Evolutionary conservation across 139 green algal genomes (phyloP).

Genomic region (Yamagishiella unicocca): DNA sequence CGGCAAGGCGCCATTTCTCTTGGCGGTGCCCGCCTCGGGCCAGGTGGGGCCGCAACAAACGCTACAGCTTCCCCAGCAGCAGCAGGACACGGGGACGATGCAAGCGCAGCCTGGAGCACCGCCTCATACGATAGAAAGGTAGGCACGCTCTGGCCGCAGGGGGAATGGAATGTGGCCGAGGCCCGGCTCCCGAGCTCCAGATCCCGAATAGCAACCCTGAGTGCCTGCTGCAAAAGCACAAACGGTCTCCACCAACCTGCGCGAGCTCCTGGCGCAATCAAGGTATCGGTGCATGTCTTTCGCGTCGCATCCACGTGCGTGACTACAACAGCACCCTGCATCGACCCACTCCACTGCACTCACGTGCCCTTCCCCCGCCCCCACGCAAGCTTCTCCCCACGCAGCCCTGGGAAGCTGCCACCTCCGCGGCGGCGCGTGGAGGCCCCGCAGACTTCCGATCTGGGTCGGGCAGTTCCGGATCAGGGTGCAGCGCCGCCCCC

Average conservation of each 20-base stretch:
- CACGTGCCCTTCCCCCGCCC: background rate
- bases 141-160: background rate
- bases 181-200: background rate
- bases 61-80: background rate
- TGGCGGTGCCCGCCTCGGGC: background rate
- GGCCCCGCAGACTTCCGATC: background rate
- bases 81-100: background rate
- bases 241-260: background rate
- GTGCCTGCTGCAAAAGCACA: background rate
- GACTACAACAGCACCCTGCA: background rate
- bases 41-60: background rate
- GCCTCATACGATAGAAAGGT: conserved; percentile 43
- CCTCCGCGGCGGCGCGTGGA: background rate
- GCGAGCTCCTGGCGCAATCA: too few relatives aligned
- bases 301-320: too few relatives aligned
- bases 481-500: background rate
- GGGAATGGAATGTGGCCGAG: background rate
- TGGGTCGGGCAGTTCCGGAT: background rate
- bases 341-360: background rate
- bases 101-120: background rate
- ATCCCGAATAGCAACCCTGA: too few relatives aligned
- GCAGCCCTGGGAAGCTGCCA: conserved; percentile 18
- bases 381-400: background rate
- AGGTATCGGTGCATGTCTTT: too few relatives aligned
- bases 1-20: background rate